Conservation (phyloP, 768 basidiomycete genomes). For the Suillus lakei region DNA sequence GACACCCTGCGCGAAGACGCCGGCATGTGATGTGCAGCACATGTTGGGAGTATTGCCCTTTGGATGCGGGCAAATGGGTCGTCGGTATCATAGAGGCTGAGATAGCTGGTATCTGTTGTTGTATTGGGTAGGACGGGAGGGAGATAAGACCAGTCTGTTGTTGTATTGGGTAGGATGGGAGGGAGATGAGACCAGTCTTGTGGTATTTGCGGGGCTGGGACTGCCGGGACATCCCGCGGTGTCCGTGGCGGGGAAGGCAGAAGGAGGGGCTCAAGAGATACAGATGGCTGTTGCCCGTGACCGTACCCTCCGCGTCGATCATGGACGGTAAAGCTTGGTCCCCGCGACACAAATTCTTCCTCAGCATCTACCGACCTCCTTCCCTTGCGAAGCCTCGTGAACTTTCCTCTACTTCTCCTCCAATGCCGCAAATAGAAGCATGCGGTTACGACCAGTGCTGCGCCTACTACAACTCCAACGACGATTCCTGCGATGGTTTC, state of each 20-base stretch:
- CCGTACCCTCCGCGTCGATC: background rate
- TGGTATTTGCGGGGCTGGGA: background rate
- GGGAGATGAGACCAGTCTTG: background rate
- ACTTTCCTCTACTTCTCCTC: slow-evolving; percentile 16
- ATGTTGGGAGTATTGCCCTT: background rate
- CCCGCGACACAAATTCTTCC: background rate
- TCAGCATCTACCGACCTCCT: background rate
- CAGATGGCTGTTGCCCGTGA: slow-evolving; percentile 21
- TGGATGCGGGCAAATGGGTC: background rate
- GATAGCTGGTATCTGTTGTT: background rate
- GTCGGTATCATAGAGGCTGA: background rate
- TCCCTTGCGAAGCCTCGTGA: slow-evolving; percentile 21
- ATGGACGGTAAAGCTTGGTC: background rate
- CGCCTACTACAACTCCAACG: slow-evolving; percentile 22
- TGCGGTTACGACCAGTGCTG: slow-evolving; percentile 16
- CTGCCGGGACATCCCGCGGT: background rate
- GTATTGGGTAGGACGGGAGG: background rate
- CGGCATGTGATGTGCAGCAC: background rate
- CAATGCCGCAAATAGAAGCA: slow-evolving; percentile 16
- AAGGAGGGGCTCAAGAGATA: slow-evolving; percentile 29
- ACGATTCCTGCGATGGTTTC: slow-evolving; percentile 24
- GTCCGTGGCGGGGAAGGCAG: slow-evolving; percentile 16
- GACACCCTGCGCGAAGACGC: background rate
- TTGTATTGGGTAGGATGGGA: background rate
- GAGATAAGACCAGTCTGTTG: background rate